Conservation (phyloP, 75 land plant species). For the Ceratopteris richardii region DNA sequence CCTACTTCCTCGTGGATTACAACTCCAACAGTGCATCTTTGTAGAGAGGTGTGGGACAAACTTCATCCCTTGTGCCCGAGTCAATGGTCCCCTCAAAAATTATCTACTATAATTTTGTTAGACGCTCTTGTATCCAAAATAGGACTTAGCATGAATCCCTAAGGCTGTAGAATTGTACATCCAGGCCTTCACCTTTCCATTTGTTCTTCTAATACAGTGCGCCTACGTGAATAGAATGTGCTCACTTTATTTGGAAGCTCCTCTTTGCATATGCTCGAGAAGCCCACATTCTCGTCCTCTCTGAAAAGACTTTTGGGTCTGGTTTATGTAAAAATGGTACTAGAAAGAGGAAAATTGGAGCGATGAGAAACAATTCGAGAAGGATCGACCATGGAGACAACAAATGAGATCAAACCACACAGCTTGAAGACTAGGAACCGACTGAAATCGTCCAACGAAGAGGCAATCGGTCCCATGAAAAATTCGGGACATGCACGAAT, state of each 20-base stretch:
- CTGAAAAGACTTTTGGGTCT: too few species aligned
- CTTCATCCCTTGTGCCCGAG: too few species aligned
- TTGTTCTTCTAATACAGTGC: not conserved
- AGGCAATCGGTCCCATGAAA: too few species aligned
- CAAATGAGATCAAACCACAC: conserved; percentile 47
- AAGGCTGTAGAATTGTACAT: not conserved
- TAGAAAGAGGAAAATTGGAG: not conserved
- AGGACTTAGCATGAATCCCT: not conserved
- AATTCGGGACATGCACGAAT: too few species aligned
- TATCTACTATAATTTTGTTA: not conserved
- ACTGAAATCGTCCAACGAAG: not conserved
- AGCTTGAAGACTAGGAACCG: conserved; percentile 29
- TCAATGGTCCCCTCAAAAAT: not conserved
- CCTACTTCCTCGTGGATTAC: not conserved
- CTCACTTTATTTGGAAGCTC: not conserved
- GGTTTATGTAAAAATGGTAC: not conserved
- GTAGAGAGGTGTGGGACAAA: not conserved
- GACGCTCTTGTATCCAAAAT: not conserved
- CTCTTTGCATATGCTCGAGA: not conserved
- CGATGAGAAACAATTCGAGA: not conserved
- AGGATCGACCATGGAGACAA: conserved; percentile 16
- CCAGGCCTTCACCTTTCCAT: not conserved
- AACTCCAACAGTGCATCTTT: not conserved
- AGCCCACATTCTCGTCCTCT: not conserved
- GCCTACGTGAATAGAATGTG: not conserved